These are phyloP conservation scores for Cryptococcus sp. DNA, from an alignment of 1,284 basidiomycete genomes.

Conservation along the genomic window DNA sequence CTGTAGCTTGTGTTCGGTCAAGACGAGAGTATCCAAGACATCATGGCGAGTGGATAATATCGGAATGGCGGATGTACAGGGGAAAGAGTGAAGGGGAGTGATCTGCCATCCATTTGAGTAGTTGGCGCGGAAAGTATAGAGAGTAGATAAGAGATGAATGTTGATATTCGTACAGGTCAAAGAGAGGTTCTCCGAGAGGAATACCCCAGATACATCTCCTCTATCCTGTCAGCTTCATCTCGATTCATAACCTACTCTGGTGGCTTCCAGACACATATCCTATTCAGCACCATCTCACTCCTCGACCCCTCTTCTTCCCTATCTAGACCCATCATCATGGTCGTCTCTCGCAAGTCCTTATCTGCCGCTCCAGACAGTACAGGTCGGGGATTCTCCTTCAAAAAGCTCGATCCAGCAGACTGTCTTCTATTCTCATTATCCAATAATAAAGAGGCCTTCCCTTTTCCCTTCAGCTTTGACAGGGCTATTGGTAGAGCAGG, in stretches of 20 bases:
- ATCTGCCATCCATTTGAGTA: constrained; percentile 24
- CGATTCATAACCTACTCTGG: constrained; percentile 22
- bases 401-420: not conserved
- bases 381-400: constrained; percentile 1
- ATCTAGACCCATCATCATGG: constrained; percentile 44
- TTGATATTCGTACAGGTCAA: constrained; percentile 25
- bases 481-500: constrained; percentile 54
- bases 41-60: constrained; percentile 60
- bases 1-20: constrained; percentile 55
- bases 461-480: constrained; percentile 46
- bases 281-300: constrained; percentile 39
- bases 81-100: constrained; percentile 35
- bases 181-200: constrained; percentile 33
- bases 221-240: constrained; percentile 47
- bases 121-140: constrained; percentile 54
- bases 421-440: not conserved
- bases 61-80: constrained; percentile 54
- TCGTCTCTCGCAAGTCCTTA: constrained; percentile 45
- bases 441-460: not conserved
- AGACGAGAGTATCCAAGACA: constrained; percentile 64
- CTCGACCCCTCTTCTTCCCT: constrained; percentile 23
- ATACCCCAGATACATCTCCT: constrained; percentile 11
- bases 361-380: constrained; percentile 59
- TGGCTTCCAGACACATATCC: constrained; percentile 31
- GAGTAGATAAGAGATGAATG: constrained; percentile 53